These are phyloP conservation scores for Eucalyptus sp. DNA, from an alignment of 345 rosid genomes.

Conservation along the genomic window DNA sequence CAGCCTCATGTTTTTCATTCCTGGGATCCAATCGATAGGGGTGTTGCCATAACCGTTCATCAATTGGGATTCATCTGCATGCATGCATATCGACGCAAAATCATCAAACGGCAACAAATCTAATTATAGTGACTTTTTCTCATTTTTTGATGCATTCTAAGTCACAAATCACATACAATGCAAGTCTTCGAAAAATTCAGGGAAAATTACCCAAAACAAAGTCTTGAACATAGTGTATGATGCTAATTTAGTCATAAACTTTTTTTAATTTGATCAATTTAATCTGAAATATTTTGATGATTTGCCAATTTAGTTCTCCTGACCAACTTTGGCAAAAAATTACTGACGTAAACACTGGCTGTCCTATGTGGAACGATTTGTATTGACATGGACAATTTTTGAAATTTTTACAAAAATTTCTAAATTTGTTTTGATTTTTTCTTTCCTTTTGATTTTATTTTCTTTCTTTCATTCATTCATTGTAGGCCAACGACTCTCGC, in stretches of 20 bases:
- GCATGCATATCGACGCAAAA: not conserved
- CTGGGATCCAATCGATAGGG: not conserved
- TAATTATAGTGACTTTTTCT: not conserved
- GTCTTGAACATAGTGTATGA: not conserved
- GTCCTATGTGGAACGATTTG: fast-evolving
- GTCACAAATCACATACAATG: not conserved
- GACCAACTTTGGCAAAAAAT: not conserved
- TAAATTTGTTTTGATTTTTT: no score
- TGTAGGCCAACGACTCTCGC: not conserved
- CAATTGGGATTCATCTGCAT: not conserved
- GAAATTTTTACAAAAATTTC: not conserved
- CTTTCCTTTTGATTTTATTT: no score
- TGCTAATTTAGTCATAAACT: not conserved
- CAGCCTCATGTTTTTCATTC: not conserved
- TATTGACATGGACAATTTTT: no score
- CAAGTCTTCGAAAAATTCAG: not conserved
- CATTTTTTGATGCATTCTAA: not conserved
- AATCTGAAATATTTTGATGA: not conserved
- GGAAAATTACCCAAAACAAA: not conserved
- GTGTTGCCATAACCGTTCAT: not conserved
- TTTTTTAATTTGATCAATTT: no score
- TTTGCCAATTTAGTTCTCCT: no score
- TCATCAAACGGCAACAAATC: not conserved
- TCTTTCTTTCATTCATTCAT: no score
- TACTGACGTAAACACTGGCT: fast-evolving